phyloP scores from a whole-genome alignment of 2,329 filamentous ascomycete species.

The Hypomyces rosellus region DNA sequence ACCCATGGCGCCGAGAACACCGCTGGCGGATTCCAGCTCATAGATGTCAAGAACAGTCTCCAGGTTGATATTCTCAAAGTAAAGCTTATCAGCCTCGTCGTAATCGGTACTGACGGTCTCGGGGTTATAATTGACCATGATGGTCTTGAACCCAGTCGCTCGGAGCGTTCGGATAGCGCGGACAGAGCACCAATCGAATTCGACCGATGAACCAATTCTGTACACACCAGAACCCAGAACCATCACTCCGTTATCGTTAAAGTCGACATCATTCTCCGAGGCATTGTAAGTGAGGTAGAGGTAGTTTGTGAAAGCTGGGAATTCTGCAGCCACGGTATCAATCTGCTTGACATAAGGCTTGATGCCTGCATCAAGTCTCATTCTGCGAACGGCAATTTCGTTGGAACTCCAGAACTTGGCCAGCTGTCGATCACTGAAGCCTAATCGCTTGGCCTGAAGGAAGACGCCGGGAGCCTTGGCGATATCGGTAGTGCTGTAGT shows the following conservation, averaged over 20 bases:
- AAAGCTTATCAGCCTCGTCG: conserved; percentile 87
- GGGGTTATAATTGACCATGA: conserved; percentile 94
- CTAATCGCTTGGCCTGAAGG: conserved; percentile 82
- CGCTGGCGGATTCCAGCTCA: conserved; percentile 72
- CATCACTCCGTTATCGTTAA: conserved; percentile 90
- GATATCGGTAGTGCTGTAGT: conserved; percentile 58
- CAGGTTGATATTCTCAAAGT: conserved; percentile 92
- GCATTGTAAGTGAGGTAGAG: conserved; percentile 95
- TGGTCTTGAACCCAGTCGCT: conserved; percentile 78
- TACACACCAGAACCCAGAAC: conserved; percentile 94
- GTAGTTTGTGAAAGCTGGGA: conserved; percentile 92
- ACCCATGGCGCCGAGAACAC: conserved; percentile 92
- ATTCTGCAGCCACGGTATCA: conserved; percentile 95
- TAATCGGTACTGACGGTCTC: conserved; percentile 89
- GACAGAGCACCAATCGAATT: conserved; percentile 99
- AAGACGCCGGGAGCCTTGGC: conserved; percentile 60
- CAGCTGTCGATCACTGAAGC: conserved; percentile 89
- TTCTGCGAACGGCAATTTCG: conserved; percentile 78
- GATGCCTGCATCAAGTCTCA: conserved; percentile 81
- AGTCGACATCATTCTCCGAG: conserved; percentile 72
- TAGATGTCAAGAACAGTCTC: conserved; percentile 94
- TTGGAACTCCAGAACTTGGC: conserved; percentile 93
- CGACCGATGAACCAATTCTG: conserved; percentile 93
- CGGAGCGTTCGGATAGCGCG: conserved; percentile 86
- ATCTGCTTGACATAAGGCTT: conserved; percentile 94